Percentiles rank a stretch among this genome's conserved stretches.
phyloP scores from a whole-genome alignment of 1,284 basidiomycete genomes.

The Hymenochaete sp. region DNA sequence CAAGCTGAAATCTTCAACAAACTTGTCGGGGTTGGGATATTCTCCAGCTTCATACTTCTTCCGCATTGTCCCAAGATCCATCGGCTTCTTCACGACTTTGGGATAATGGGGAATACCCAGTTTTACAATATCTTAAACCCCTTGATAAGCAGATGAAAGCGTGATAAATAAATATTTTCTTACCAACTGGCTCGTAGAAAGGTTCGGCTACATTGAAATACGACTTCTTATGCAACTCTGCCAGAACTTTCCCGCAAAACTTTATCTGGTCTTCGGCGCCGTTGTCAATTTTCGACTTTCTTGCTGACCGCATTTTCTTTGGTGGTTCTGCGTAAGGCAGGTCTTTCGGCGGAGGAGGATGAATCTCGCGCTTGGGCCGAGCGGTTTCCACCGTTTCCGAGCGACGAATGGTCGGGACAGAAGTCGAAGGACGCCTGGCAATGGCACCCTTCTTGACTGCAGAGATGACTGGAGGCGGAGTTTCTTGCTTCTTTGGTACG shows the following conservation, averaged over 20 bases:
- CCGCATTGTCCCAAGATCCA: slow-evolving; percentile 88
- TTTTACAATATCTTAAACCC: slow-evolving; percentile 54
- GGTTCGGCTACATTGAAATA: slow-evolving; percentile 68
- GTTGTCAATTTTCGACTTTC: slow-evolving; percentile 51
- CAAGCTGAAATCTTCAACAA: slow-evolving; percentile 86
- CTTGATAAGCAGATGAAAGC: neutral
- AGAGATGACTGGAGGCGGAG: slow-evolving; percentile 26
- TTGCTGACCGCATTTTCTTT: slow-evolving; percentile 58
- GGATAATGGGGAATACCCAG: slow-evolving; percentile 83
- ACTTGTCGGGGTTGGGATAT: slow-evolving; percentile 71
- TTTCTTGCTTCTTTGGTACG: slow-evolving; percentile 23
- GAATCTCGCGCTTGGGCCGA: slow-evolving; percentile 96
- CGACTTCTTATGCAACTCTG: slow-evolving; percentile 75
- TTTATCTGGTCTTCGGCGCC: slow-evolving; percentile 80
- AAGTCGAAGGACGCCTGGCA: slow-evolving; percentile 60
- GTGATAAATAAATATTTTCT: slow-evolving; percentile 28
- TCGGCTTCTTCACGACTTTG: slow-evolving; percentile 87
- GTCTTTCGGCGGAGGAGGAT: slow-evolving; percentile 90
- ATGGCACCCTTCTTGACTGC: slow-evolving; percentile 41
- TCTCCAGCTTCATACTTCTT: slow-evolving; percentile 70
- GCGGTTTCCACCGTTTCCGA: slow-evolving; percentile 46
- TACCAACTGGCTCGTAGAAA: slow-evolving; percentile 91
- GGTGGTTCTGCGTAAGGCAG: slow-evolving; percentile 72
- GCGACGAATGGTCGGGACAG: slow-evolving; percentile 72
- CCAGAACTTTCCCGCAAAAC: slow-evolving; percentile 71